Base-by-base conservation (phyloP, 257 asterid genomes). In the Salvia miltiorrhiza region DNA sequence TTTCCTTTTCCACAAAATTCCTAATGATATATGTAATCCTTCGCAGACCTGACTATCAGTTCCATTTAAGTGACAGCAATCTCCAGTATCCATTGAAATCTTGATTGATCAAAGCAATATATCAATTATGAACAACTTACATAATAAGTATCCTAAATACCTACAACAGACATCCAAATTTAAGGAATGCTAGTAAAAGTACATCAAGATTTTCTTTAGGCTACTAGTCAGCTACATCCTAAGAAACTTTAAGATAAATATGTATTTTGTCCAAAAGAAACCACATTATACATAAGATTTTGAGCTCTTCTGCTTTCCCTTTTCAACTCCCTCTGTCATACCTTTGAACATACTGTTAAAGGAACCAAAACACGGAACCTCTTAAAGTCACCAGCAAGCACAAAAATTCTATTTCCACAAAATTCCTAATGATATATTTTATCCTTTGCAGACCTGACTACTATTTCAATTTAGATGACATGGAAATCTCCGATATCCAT, bases 41-140 rank as follows among this genome's bases (percentile, higher is more conserved):
- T 73, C 44, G 41, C 54, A 61, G 5, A 17, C 55, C 45, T 54
- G 45, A 65, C 37, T 52, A 65, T 44, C 28, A 54, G 44, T 41
- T 67, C 54, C 41, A 55, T 53, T 60, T 5, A 50, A 54, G 19
- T 43, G 14, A 43, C 76, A 75, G 17, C 39, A 69, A 74, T 26
- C 50, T 16, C 50, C 39, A 53, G 50, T 28, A 33, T 65, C 53
- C 63, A 40, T 56, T 61, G 23, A 77, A 59, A 61, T 54, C 59
- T 66, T 48, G 5, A 7, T 14, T 41, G 19, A 45, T 37, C 52
- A 14, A 32, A 19, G 44, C 65, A 41, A 54, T 17, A 68, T 19
- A 41, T 40, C 35, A 44, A 39, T 13, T 12, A 24, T 20, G 12
- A 5, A 39, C 33, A 37, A 3, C 19, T 20, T 19, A 61, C 67